A percentile compares a stretch with the other conserved stretches of the same genome.
phyloP scores from a whole-genome alignment of 257 asterid species.

The Penstemon eatonii region DNA sequence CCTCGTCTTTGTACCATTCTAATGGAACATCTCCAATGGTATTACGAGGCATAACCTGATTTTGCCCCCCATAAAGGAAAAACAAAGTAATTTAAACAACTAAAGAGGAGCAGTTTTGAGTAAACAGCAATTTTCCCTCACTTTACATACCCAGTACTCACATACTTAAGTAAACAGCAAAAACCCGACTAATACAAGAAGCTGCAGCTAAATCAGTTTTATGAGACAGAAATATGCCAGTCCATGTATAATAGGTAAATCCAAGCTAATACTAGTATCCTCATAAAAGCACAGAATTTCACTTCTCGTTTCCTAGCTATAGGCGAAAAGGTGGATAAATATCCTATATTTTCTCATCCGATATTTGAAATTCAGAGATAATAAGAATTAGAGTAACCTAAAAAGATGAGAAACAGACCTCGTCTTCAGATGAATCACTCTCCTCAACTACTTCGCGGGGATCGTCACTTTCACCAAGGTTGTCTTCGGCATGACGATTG shows the following conservation, averaged over 20 bases:
- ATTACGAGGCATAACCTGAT: conserved; percentile 87
- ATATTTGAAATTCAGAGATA: background rate
- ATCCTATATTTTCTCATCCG: background rate
- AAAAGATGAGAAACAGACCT: conserved; percentile 44
- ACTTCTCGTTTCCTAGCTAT: background rate
- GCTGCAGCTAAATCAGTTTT: conserved; percentile 8
- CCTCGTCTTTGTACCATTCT: conserved; percentile 90
- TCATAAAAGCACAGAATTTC: background rate
- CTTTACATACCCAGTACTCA: conserved; percentile 1
- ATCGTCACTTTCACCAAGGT: conserved; percentile 44
- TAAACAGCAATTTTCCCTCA: conserved; percentile 1
- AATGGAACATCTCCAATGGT: conserved; percentile 89
- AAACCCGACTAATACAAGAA: conserved; percentile 7
- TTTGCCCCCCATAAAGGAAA: conserved; percentile 25
- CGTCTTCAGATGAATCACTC: conserved; percentile 89
- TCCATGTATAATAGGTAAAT: conserved; percentile 1
- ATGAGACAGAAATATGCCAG: conserved; percentile 8
- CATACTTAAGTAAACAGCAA: background rate
- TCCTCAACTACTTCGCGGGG: conserved; percentile 54
- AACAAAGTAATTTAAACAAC: conserved; percentile 20
- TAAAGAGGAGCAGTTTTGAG: background rate
- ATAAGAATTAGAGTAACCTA: conserved; percentile 5
- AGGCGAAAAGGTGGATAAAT: background rate
- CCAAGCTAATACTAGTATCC: background rate
- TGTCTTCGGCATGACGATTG: conserved; percentile 27